Evolutionary conservation across 371 early-diverging fungal genomes (phyloP).

Genomic region (Mortierella sp.): DNA sequence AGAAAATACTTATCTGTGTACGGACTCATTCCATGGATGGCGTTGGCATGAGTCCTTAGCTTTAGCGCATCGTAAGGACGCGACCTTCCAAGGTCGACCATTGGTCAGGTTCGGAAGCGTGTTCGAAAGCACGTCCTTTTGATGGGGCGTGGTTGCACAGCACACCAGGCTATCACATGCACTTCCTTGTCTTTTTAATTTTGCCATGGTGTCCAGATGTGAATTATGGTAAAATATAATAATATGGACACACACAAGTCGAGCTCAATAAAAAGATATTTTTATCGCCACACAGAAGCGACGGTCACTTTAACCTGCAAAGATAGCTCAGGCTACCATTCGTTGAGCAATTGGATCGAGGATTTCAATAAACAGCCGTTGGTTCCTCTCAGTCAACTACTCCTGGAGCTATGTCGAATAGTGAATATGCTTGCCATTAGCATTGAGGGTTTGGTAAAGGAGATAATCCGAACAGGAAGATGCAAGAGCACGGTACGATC

Average conservation of each 20-base stretch:
- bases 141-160: not conserved
- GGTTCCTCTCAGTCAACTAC: not conserved
- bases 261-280: conserved; percentile 3
- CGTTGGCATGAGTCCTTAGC: no score
- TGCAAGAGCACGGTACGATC: not conserved
- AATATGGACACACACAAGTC: not conserved
- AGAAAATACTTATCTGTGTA: no score
- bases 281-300: not conserved
- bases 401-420: not conserved
- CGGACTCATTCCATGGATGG: no score
- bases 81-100: no score
- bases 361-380: not conserved
- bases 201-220: not conserved
- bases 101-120: no score
- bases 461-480: not conserved
- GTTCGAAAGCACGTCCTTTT: not conserved
- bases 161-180: not conserved
- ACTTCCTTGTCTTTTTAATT: not conserved
- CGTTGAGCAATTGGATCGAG: conserved; percentile 4
- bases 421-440: no score
- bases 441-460: not conserved
- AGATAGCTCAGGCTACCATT: not conserved
- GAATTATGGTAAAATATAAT: no score
- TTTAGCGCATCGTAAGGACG: no score
- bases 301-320: conserved; percentile 1